Conservation (phyloP, 371 early-diverging fungal species). For the Mortierella sp. region DNA sequence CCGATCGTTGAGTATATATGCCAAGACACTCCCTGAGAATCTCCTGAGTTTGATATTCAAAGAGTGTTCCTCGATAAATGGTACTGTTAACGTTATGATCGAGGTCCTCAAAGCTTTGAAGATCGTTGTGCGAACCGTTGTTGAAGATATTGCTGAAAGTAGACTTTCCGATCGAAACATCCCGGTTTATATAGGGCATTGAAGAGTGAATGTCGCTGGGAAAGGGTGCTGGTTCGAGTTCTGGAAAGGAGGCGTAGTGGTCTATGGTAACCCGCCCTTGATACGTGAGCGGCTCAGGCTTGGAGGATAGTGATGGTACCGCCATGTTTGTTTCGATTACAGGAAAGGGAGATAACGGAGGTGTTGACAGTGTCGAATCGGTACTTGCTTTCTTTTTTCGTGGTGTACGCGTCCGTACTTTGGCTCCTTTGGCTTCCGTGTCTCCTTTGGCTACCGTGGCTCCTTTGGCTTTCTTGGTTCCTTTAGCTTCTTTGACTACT, state of each 20-base stretch:
- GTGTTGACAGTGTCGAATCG: not conserved
- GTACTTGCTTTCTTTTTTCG: not conserved
- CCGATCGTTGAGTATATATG: constrained; percentile 52
- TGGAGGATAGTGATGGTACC: not conserved
- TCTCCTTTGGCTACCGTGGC: not conserved
- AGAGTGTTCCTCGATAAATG: constrained; percentile 42
- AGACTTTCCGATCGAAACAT: not conserved
- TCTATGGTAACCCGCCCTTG: constrained; percentile 4
- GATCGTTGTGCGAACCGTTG: constrained; percentile 20
- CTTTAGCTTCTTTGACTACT: not conserved
- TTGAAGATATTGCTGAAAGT: not conserved
- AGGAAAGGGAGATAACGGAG: not conserved
- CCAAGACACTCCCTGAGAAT: constrained; percentile 40
- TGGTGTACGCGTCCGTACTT: not conserved
- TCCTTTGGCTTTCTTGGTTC: not conserved
- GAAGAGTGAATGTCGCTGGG: constrained; percentile 33
- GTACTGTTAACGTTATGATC: constrained; percentile 33
- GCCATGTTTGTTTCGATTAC: not conserved
- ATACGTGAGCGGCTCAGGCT: constrained; percentile 6
- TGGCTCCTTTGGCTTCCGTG: not conserved
- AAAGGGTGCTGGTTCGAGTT: constrained; percentile 42
- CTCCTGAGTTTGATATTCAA: constrained; percentile 49
- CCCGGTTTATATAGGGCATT: constrained; percentile 27
- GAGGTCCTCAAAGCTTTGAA: constrained; percentile 24
- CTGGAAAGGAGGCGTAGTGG: not conserved